Base-by-base conservation (phyloP, 352 stramenopile species). In the Phytophthora quininea region DNA sequence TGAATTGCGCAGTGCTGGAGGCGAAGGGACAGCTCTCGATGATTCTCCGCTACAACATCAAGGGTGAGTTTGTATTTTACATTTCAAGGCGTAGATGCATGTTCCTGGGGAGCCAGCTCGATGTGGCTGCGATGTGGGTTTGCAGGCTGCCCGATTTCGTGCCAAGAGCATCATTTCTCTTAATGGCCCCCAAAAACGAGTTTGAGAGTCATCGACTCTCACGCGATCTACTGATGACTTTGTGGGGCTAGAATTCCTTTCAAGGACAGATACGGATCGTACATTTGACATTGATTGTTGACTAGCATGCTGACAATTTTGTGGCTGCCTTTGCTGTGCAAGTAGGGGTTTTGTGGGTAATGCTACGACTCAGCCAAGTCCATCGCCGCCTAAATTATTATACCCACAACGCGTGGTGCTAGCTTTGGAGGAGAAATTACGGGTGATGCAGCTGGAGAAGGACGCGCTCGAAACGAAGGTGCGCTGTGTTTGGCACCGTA, bases 241-340 rank as follows among this genome's bases (percentile, higher is more conserved):
- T 90, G 73, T 53, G 70, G 75, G 84, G 67, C 65, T 92, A 95
- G 87, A 91, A 95, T 90, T 90, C 74, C 84, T 65, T 75, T 74
- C 70, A 90, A 95, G 85, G 87, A 95, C 87, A 95, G 87, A 93
- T 95, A 95, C 87, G 85, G 85, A n/a, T 91, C 63, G 77, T 71
- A 94, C 84, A 94, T 33, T 50, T 43, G 19, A 24, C 19, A 24
- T 0, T 24, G 19, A 24, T 24, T 50, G 32, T 6, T 50, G 38
- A 15, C 19, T 7, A 37, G 9, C 37, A 6, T 42, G 19, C 14
- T 58, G 19, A 11, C 8, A 42, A 40, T 5, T 62, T 10, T 43
- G 33, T 50, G 14, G 14, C 30, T 19, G 45, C n/a, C 30, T 54
- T 42, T 40, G 47, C n/a, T 56, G 0, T 67, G 4, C 15, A 24